These are phyloP conservation scores for Litchi chinensis DNA, from an alignment of 345 rosid species.

Conservation along the genomic window DNA sequence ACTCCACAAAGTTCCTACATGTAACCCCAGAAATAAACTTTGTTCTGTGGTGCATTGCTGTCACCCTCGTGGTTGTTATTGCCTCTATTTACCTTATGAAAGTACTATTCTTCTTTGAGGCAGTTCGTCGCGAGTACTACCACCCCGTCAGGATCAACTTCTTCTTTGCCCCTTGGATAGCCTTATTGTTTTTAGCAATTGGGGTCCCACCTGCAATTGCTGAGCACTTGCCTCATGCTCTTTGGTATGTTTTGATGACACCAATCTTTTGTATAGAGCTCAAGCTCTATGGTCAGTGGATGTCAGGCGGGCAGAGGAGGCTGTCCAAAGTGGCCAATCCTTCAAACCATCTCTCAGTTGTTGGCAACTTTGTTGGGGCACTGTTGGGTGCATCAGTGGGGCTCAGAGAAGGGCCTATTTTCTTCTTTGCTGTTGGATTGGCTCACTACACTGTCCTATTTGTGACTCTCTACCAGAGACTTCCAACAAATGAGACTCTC, in stretches of 20 bases:
- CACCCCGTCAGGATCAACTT: conserved; percentile 91
- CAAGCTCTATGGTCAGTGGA: conserved; percentile 95
- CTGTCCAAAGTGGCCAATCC: conserved; percentile 95
- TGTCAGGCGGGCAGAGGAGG: conserved; percentile 89
- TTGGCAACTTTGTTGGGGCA: conserved; percentile 93
- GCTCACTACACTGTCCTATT: conserved; percentile 85
- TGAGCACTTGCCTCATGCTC: conserved; percentile 39
- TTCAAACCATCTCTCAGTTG: conserved; percentile 78
- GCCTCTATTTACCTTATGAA: conserved; percentile 62
- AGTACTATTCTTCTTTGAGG: conserved; percentile 69
- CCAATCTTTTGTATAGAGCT: conserved; percentile 76
- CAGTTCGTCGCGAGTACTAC: conserved; percentile 82
- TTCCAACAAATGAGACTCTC: conserved; percentile 83
- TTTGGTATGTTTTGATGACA: conserved; percentile 86
- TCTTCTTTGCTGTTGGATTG: conserved; percentile 84
- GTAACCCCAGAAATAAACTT: conserved; percentile 45
- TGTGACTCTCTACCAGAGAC: conserved; percentile 91
- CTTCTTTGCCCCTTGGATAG: conserved; percentile 93
- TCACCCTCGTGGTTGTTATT: conserved; percentile 50
- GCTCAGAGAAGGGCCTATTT: conserved; percentile 84
- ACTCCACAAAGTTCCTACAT: conserved; percentile 72
- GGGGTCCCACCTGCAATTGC: conserved; percentile 68
- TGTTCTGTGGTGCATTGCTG: conserved; percentile 69
- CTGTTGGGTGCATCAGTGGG: conserved; percentile 90
- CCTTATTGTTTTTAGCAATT: conserved; percentile 72